phyloP scores from a whole-genome alignment of 2,329 filamentous ascomycete species.

The Penicillium aurantiogriseum region DNA sequence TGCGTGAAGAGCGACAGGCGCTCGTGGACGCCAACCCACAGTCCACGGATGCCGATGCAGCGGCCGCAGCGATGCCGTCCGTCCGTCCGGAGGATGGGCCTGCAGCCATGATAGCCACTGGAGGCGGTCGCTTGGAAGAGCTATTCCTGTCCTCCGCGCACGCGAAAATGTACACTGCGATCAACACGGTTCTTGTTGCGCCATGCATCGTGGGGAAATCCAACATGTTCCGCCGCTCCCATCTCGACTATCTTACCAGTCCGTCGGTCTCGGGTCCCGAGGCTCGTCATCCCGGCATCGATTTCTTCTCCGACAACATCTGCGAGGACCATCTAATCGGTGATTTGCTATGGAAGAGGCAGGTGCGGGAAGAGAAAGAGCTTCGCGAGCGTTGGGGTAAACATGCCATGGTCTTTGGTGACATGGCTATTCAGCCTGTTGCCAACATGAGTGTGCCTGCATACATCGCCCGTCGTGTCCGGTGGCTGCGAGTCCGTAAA shows the following conservation, averaged over 20 bases:
- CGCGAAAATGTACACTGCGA: conserved; percentile 96
- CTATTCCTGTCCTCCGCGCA: conserved; percentile 92
- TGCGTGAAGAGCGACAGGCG: conserved; percentile 27
- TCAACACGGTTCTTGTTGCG: conserved; percentile 86
- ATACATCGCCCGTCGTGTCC: conserved; percentile 76
- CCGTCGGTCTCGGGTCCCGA: conserved; percentile 50
- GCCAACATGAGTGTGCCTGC: conserved; percentile 72
- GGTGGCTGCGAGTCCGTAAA: conserved; percentile 91
- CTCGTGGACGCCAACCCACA: conserved; percentile 25
- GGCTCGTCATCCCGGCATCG: conserved; percentile 65
- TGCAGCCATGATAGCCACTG: conserved; percentile 38
- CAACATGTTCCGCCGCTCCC: conserved; percentile 95
- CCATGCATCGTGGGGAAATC: conserved; percentile 96
- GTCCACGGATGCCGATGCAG: conserved; percentile 6
- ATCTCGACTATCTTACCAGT: conserved; percentile 71
- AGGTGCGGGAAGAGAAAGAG: conserved; percentile 38
- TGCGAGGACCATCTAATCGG: conserved; percentile 97
- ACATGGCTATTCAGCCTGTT: conserved; percentile 87
- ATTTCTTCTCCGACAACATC: conserved; percentile 93
- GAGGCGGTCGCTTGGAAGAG: conserved; percentile 85
- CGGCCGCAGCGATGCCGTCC: conserved; percentile 6
- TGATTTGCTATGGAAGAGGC: conserved; percentile 75
- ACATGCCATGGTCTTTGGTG: conserved; percentile 79
- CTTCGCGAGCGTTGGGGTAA: conserved; percentile 58
- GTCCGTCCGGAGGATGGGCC: conserved; percentile 22